phyloP scores from a whole-genome alignment of 306 rosid genomes.

The Trifolium pratense region DNA sequence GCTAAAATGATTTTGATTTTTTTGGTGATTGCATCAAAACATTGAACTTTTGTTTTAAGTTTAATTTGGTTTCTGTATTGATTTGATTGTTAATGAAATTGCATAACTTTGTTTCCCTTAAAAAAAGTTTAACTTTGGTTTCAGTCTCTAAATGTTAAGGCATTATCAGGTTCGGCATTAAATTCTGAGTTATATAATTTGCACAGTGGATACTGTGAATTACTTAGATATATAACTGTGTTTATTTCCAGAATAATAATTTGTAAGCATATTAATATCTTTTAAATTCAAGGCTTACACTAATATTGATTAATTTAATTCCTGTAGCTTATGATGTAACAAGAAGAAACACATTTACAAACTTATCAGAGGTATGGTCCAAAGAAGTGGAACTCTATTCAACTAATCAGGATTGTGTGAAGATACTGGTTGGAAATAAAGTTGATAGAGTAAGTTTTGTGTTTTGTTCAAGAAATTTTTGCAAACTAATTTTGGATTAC shows the following conservation, averaged over 20 bases:
- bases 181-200: neutral
- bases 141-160: neutral
- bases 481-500: conserved; percentile 21
- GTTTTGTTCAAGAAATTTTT: conserved; percentile 20
- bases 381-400: conserved; percentile 92
- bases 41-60: conserved; percentile 2
- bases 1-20: conserved; percentile 36
- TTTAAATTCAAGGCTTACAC: neutral
- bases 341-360: conserved; percentile 81
- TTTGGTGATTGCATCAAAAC: neutral
- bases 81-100: too few relatives aligned
- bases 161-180: neutral
- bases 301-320: conserved; percentile 8
- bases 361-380: conserved; percentile 87
- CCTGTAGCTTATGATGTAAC: conserved; percentile 84
- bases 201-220: neutral
- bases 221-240: neutral
- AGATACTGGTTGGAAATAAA: conserved; percentile 94
- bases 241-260: too few relatives aligned
- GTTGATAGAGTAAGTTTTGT: conserved; percentile 81
- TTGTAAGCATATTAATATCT: too few relatives aligned
- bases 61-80: neutral
- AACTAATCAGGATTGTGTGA: conserved; percentile 81
- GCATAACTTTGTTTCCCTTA: too few relatives aligned
- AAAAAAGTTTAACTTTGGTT: neutral